phyloP scores from a whole-genome alignment of 2,329 filamentous ascomycete genomes.

The Nemania diffusa region DNA sequence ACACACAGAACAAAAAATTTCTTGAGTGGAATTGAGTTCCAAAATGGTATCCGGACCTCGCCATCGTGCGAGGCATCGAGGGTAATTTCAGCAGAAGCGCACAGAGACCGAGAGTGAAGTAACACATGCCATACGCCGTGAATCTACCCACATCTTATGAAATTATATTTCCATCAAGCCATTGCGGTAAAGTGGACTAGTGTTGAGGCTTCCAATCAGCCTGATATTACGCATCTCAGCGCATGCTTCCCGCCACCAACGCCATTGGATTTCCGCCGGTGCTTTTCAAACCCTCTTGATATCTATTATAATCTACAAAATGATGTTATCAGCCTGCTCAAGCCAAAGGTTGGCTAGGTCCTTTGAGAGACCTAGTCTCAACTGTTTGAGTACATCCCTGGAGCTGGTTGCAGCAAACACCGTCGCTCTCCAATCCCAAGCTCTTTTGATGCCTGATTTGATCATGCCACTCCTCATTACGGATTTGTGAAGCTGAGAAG shows the following conservation, averaged over 20 bases:
- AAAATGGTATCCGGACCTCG: neutral
- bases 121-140: neutral
- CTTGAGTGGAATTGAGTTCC: neutral
- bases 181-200: neutral
- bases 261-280: slow-evolving; percentile 21
- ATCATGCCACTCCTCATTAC: slow-evolving; percentile 52
- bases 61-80: neutral
- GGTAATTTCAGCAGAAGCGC: neutral
- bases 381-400: slow-evolving; percentile 74
- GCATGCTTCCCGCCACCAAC: slow-evolving; percentile 26
- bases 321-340: slow-evolving; percentile 69
- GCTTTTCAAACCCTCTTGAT: slow-evolving; percentile 7
- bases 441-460: slow-evolving; percentile 62
- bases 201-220: neutral
- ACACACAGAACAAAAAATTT: neutral
- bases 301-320: slow-evolving; percentile 49
- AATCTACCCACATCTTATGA: neutral
- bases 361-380: slow-evolving; percentile 78
- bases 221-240: slow-evolving; percentile 27
- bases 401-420: slow-evolving; percentile 68
- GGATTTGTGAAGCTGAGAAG: slow-evolving; percentile 69
- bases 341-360: slow-evolving; percentile 79
- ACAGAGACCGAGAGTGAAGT: neutral
- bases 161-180: slow-evolving; percentile 1
- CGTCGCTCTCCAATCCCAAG: slow-evolving; percentile 76